Conservation (phyloP, 768 basidiomycete species). For the Fistulinella prunicolor region DNA sequence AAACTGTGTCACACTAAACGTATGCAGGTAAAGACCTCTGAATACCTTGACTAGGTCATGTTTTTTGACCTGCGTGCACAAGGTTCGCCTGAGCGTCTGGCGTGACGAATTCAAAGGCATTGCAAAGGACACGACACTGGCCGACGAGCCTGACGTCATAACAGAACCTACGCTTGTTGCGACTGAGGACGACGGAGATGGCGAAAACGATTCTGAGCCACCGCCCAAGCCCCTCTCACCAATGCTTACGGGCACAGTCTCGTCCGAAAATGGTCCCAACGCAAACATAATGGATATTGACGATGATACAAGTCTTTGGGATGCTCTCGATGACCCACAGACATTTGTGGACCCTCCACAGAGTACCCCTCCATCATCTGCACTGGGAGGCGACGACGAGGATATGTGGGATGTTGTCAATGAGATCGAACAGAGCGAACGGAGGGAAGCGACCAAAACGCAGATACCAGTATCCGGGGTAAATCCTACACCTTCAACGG, state of each 20-base stretch:
- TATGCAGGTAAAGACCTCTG: constrained; percentile 67
- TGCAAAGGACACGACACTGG: constrained; percentile 33
- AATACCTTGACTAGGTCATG: not conserved
- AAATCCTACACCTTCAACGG: constrained; percentile 13
- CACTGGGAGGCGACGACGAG: constrained; percentile 44
- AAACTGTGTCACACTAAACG: constrained; percentile 82
- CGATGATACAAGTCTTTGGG: constrained; percentile 42
- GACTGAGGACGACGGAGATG: constrained; percentile 23
- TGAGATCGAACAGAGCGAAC: constrained; percentile 44
- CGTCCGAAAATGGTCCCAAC: constrained; percentile 7
- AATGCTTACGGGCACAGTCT: constrained; percentile 5
- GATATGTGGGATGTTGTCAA: constrained; percentile 73
- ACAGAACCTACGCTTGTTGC: constrained; percentile 27
- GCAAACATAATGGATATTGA: constrained; percentile 25
- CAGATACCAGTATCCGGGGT: constrained; percentile 27
- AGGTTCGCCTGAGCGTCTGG: constrained; percentile 78
- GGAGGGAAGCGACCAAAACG: constrained; percentile 1
- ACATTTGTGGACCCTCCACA: constrained; percentile 9
- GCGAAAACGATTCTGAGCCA: constrained; percentile 11
- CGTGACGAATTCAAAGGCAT: constrained; percentile 60
- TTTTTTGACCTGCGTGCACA: constrained; percentile 11
- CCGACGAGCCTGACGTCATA: constrained; percentile 24
- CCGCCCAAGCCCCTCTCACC: not conserved
- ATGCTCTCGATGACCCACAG: constrained; percentile 18
- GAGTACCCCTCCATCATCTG: not conserved